Evolutionary conservation across 352 stramenopile genomes (phyloP).

Genomic region (Pythium volutum): DNA sequence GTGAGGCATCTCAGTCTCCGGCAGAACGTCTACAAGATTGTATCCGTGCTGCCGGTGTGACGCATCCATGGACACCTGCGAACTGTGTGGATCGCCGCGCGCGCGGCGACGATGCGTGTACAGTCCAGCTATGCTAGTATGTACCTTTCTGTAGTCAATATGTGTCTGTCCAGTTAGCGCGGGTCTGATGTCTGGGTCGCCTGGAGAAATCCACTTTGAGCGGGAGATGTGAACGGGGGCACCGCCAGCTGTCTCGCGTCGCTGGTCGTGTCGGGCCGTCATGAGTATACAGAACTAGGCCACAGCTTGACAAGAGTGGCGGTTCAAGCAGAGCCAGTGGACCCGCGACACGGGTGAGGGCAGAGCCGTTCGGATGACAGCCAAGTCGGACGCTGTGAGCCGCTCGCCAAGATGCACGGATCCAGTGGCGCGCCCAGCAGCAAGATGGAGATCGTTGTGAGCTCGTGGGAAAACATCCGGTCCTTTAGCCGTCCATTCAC

Average conservation of each 20-base stretch:
- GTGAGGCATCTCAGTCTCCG: neutral
- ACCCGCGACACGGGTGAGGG: too few species aligned
- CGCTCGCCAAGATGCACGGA: constrained; percentile 4
- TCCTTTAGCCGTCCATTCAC: neutral
- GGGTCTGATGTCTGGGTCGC: neutral
- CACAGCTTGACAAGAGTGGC: too few species aligned
- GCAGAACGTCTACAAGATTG: too few species aligned
- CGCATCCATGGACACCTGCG: neutral
- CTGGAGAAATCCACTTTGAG: constrained; percentile 16
- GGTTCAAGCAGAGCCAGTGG: too few species aligned
- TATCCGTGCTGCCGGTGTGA: neutral
- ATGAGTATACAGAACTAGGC: too few species aligned
- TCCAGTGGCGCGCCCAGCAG: constrained; percentile 17
- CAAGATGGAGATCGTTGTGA: constrained; percentile 13
- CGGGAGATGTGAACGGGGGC: neutral
- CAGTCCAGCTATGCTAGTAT: too few species aligned
- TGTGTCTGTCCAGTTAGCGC: neutral
- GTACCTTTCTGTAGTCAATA: too few species aligned
- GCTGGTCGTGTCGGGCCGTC: too few species aligned
- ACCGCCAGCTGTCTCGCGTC: too few species aligned
- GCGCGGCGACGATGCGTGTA: too few species aligned
- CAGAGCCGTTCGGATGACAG: neutral
- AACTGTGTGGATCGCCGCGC: neutral
- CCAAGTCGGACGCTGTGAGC: neutral
- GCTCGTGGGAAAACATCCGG: constrained; percentile 17